Conservation (phyloP, 495 filamentous ascomycete genomes). For the Extremus antarcticus region DNA sequence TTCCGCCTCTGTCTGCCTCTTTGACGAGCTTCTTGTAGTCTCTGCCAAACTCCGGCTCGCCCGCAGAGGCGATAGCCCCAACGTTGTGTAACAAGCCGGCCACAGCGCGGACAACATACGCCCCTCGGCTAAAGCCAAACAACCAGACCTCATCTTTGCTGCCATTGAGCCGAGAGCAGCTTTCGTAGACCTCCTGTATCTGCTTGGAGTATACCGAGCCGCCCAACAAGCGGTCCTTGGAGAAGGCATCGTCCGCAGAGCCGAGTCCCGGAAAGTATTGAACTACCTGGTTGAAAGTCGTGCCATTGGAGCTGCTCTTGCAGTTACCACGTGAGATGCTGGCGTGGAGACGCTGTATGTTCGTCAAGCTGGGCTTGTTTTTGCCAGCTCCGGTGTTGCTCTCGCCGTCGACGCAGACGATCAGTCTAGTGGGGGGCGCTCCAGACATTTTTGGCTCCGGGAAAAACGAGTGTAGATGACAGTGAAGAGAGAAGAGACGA, state of each 20-base stretch:
- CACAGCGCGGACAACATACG: constrained; percentile 15
- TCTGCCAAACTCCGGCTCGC: constrained; percentile 7
- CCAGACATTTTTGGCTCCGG: not conserved
- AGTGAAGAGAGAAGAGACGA: not conserved
- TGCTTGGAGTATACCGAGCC: constrained; percentile 5
- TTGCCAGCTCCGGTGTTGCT: not conserved
- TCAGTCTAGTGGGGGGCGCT: constrained; percentile 8
- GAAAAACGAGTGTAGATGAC: not conserved
- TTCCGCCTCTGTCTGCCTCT: not conserved
- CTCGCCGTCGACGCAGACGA: constrained; percentile 14
- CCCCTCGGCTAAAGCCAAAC: constrained; percentile 15
- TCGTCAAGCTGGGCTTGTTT: constrained; percentile 1
- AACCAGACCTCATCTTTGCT: constrained; percentile 17
- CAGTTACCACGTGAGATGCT: constrained; percentile 6
- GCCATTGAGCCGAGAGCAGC: constrained; percentile 10
- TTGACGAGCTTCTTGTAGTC: constrained; percentile 21
- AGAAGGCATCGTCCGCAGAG: constrained; percentile 9
- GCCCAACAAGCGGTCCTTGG: not conserved
- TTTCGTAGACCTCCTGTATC: constrained; percentile 14
- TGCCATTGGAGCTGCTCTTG: not conserved
- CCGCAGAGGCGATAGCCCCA: constrained; percentile 11
- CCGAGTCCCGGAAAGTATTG: constrained; percentile 5
- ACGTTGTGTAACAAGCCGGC: constrained; percentile 14
- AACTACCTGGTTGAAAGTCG: constrained; percentile 1
- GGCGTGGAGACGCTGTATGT: constrained; percentile 7